Evolutionary conservation across 2,329 filamentous ascomycete genomes (phyloP).

Genomic region (Apiospora malaysiana): DNA sequence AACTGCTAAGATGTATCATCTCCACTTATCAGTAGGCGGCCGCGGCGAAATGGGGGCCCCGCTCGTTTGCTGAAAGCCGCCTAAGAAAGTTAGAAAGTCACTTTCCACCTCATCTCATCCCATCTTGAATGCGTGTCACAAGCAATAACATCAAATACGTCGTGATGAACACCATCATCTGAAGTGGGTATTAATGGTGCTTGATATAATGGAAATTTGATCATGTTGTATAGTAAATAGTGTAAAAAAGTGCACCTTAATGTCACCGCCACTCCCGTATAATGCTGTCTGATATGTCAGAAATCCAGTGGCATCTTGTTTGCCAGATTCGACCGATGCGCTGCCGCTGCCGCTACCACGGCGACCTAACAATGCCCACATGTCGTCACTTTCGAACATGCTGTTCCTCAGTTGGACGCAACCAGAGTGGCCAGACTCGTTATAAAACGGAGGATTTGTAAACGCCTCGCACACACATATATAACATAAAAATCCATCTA

Average conservation of each 20-base stretch:
- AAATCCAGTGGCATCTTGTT: background rate
- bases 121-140: background rate
- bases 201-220: conserved; percentile 7
- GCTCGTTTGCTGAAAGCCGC: background rate
- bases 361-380: background rate
- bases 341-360: background rate
- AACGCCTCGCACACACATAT: background rate
- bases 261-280: conserved; percentile 12
- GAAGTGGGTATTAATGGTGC: background rate
- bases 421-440: background rate
- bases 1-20: background rate
- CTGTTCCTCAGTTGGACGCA: background rate
- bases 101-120: background rate
- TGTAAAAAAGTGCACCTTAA: background rate
- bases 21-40: background rate
- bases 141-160: background rate
- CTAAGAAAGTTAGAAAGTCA: background rate
- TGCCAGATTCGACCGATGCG: background rate
- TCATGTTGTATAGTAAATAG: conserved; percentile 7
- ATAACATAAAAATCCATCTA: conserved; percentile 40
- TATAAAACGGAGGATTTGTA: background rate
- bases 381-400: background rate
- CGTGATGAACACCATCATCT: background rate
- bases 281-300: conserved; percentile 4
- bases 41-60: background rate